A percentile compares a stretch with the other conserved stretches of the same genome.
phyloP scores from a whole-genome alignment of 2,329 filamentous ascomycete genomes.

The Periconia digitata region DNA sequence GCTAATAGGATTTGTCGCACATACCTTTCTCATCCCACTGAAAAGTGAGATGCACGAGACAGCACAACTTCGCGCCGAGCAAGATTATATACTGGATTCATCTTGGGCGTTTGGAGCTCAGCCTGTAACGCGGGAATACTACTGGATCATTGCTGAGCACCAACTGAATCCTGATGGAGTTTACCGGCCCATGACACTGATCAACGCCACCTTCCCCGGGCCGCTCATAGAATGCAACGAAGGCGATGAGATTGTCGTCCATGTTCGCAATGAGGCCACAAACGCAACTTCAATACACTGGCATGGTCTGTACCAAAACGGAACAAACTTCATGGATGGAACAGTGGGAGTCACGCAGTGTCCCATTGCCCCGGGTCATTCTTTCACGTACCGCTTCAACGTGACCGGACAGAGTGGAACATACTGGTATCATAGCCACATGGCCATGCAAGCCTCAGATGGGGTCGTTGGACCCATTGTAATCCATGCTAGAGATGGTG shows the following conservation, averaged over 20 bases:
- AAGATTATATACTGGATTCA: conserved; percentile 55
- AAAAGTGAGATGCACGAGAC: not conserved
- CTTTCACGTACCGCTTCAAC: conserved; percentile 33
- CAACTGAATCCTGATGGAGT: conserved; percentile 60
- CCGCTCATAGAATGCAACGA: conserved; percentile 51
- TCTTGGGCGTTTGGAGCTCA: conserved; percentile 58
- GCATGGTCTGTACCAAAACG: conserved; percentile 60
- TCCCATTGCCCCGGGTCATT: conserved; percentile 58
- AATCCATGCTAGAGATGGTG: conserved; percentile 32
- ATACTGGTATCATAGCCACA: conserved; percentile 41
- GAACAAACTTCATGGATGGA: conserved; percentile 54
- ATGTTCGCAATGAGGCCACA: conserved; percentile 55
- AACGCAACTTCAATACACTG: conserved; percentile 66
- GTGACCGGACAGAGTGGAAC: conserved; percentile 42
- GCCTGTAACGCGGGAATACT: conserved; percentile 57
- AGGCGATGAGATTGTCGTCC: conserved; percentile 68
- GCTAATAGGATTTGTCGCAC: conserved; percentile 17
- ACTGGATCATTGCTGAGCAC: conserved; percentile 63
- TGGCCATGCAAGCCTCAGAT: conserved; percentile 46
- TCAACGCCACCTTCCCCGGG: conserved; percentile 45
- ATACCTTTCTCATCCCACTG: conserved; percentile 11
- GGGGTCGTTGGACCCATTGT: conserved; percentile 44
- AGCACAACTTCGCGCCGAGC: conserved; percentile 23
- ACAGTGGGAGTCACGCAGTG: conserved; percentile 53
- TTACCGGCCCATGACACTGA: conserved; percentile 45